Base-by-base conservation (phyloP, 495 filamentous ascomycete species). In the Podospora pseudocomata region DNA sequence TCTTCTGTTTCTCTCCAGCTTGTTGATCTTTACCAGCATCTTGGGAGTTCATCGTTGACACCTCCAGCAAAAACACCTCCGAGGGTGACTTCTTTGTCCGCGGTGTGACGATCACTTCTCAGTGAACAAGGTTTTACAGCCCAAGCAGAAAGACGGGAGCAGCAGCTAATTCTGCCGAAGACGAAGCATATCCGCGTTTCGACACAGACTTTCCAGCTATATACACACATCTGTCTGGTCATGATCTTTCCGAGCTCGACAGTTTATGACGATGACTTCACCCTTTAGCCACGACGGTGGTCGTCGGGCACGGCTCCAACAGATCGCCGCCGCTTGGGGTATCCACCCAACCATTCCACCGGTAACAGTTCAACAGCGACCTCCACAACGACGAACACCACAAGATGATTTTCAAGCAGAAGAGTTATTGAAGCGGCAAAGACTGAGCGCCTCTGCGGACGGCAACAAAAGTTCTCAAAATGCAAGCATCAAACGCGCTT, bases 351-450 rank as follows among this genome's bases (percentile, higher is more conserved):
- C 65, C 55, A 63, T 69, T 68, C 54, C 75, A 58, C 67, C 79
- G 60, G 56, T 75, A 69, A 39, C 68, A 67, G 65, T 77, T 68
- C 44, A 68, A 3, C 61, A 59, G 34, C 68, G 67, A 54, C 44
- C 67, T 11, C 72, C 76, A 13, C 60, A 20, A 49, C 73, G 73
- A 67, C 74, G 78, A 56, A 79, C 77, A 5, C 69, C 78, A 0
- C 71, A 79, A 63, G 82, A 85, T 64, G 77, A 83, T 18, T 72
- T 73, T 15, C 56, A 75, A 2, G 81, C 81, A 20, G 82, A 85
- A 63, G 80, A 82, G 27, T 70, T 83, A 9, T 73, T 85, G 58
- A 80, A 80, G 71, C 76, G 77, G 3, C 82, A 75, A 30, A 78
- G 81, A 6, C 62, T 68, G 23, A 70, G 65, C 53, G 76, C 75